These are phyloP conservation scores for Annulohypoxylon stygium DNA, from an alignment of 495 filamentous ascomycete genomes.

Conservation along the genomic window DNA sequence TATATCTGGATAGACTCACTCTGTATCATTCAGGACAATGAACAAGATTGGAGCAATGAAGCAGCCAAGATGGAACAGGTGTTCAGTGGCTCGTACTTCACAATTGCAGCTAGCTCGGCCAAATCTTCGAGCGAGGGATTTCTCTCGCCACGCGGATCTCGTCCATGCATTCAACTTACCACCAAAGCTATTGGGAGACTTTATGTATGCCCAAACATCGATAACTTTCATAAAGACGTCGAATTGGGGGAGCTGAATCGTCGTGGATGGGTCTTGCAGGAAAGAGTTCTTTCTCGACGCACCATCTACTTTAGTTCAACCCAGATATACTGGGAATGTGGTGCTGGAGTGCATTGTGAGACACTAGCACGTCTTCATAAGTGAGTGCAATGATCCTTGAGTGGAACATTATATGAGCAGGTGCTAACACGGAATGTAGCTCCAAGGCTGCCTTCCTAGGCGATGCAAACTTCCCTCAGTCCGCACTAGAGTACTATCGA, in stretches of 20 bases:
- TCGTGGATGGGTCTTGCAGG: conserved; percentile 60
- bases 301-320: conserved; percentile 58
- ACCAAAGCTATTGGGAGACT: conserved; percentile 3
- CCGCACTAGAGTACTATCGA: conserved; percentile 25
- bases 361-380: conserved; percentile 50
- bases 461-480: conserved; percentile 55
- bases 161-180: neutral
- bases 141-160: neutral
- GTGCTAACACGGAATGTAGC: conserved; percentile 28
- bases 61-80: conserved; percentile 55
- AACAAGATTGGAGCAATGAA: conserved; percentile 54
- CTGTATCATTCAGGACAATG: neutral
- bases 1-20: neutral
- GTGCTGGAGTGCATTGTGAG: conserved; percentile 55
- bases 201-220: conserved; percentile 48
- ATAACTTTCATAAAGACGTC: conserved; percentile 55
- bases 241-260: conserved; percentile 49
- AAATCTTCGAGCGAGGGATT: conserved; percentile 9
- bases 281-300: conserved; percentile 55
- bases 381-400: conserved; percentile 38
- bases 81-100: conserved; percentile 53
- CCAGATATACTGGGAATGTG: conserved; percentile 61
- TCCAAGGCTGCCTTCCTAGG: conserved; percentile 51
- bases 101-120: conserved; percentile 53
- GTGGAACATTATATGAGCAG: too few relatives aligned